These are phyloP conservation scores for Sabuloglossum arenarium DNA, from an alignment of 495 filamentous ascomycete genomes.

Conservation along the genomic window DNA sequence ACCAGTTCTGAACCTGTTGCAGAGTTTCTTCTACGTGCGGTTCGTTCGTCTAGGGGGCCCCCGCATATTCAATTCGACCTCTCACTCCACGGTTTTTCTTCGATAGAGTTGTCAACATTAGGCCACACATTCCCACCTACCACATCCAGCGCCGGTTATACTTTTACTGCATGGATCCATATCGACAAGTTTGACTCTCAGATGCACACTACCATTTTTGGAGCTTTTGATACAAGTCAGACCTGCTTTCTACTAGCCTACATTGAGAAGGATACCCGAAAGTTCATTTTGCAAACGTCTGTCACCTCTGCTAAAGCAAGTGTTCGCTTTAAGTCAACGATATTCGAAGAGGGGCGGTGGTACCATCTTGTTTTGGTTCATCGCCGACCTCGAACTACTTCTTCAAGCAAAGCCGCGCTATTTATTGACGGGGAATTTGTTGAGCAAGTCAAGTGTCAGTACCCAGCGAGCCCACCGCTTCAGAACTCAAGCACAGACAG, in stretches of 20 bases:
- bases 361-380: conserved; percentile 86
- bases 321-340: conserved; percentile 70
- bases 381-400: conserved; percentile 48
- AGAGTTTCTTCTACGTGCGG: conserved; percentile 50
- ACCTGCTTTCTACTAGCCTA: conserved; percentile 89
- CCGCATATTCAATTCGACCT: conserved; percentile 88
- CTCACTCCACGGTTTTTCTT: conserved; percentile 66
- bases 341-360: conserved; percentile 58
- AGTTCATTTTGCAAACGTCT: conserved; percentile 92
- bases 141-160: conserved; percentile 57
- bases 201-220: conserved; percentile 87
- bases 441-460: conserved; percentile 76
- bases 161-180: conserved; percentile 68
- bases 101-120: conserved; percentile 67
- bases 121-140: conserved; percentile 64
- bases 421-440: conserved; percentile 87
- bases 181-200: conserved; percentile 68
- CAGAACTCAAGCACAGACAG: conserved; percentile 36
- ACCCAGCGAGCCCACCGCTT: conserved; percentile 48
- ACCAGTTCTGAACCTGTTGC: conserved; percentile 36
- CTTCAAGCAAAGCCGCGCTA: conserved; percentile 63
- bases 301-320: conserved; percentile 70
- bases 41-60: conserved; percentile 51
- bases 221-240: conserved; percentile 79
- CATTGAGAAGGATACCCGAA: conserved; percentile 80